Base-by-base conservation (phyloP, 768 basidiomycete genomes). In the Russula sp. region DNA sequence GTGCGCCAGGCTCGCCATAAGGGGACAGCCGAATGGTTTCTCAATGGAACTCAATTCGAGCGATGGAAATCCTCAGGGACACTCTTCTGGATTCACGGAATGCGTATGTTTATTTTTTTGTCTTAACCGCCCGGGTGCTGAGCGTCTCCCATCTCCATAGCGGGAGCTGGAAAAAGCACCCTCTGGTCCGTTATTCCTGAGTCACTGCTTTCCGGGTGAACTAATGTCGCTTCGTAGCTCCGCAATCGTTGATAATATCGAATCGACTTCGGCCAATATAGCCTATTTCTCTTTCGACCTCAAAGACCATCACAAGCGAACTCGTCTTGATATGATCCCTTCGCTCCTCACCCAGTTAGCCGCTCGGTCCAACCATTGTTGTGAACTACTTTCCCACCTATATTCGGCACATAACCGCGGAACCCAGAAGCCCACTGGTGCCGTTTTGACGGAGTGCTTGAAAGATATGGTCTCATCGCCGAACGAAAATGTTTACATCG, bases 91-190 rank as follows among this genome's bases (percentile, higher is more conserved):
- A 46, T 63, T 11, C 36, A 57, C 6, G 62, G 62, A 5, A 57
- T 42, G 18, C 54, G 62, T 63, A 28, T 3, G 48, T 54, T 26
- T 16, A 3, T n/a, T 42, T 40, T 24, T 30, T 18, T 22, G 6
- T 22, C 36, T 30, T 22, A 22, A 6, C 1, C 5, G 16, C 2
- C 22, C 18, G 26, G 10, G n/a, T 32, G 13, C 3, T 46, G 38
- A 53, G 14, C 5, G 2, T 22, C 16, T 34, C 38, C 2, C 2
- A n/a, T 46, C n/a, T 57, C 32, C 18, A 46, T 57, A 59, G 61
- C 42, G 18, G 61, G 61, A 5, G 34, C 61, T 22, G 61, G 61
- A 3, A 62, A 62, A 30, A 62, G 20, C 32, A 16, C 18, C 34
- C 44, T 55, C 3, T 48, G 61, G 61, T 62, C 42, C 18, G 61